A percentile compares a stretch with the other conserved stretches of the same genome.
These are phyloP conservation scores for Neofusicoccum ribis DNA, from an alignment of 2,329 filamentous ascomycete genomes.

Conservation along the genomic window DNA sequence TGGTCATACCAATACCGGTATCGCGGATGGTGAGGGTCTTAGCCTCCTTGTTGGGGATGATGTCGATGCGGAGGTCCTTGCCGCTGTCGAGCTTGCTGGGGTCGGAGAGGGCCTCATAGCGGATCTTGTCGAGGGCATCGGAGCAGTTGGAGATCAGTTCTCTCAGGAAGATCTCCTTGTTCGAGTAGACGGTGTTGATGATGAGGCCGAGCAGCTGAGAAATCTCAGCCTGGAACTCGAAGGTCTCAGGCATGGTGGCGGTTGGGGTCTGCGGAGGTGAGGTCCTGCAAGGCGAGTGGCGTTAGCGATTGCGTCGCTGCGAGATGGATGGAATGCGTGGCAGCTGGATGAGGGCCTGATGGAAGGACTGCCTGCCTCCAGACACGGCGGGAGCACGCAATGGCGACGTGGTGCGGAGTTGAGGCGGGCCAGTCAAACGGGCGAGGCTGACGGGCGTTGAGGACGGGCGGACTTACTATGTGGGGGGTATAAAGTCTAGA, in stretches of 20 bases:
- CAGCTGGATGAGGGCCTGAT: background rate
- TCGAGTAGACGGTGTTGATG: conserved; percentile 99
- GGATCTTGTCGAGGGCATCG: conserved; percentile 99
- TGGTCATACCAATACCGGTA: conserved; percentile 99
- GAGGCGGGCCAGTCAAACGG: background rate
- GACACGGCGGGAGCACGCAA: background rate
- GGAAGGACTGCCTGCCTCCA: background rate
- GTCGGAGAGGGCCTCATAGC: conserved; percentile 97
- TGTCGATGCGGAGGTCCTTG: conserved; percentile 98
- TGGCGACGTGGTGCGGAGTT: background rate
- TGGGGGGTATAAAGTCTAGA: conserved; percentile 17
- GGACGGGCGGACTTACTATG: conserved; percentile 18
- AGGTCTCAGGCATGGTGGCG: conserved; percentile 65
- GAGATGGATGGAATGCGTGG: background rate
- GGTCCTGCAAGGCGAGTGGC: conserved; percentile 1
- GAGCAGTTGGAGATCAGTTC: conserved; percentile 98
- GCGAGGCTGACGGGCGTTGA: conserved; percentile 2
- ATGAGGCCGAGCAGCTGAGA: conserved; percentile 99
- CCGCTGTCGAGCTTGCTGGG: conserved; percentile 93
- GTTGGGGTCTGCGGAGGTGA: background rate
- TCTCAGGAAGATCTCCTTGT: conserved; percentile 99
- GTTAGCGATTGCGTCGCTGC: background rate
- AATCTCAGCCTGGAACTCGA: conserved; percentile 99
- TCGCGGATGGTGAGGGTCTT: conserved; percentile 98
- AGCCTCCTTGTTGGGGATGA: conserved; percentile 94